Percentiles rank a stretch among this genome's conserved stretches.
phyloP scores from a whole-genome alignment of 2,329 filamentous ascomycete species.

The Colletotrichum tropicicola region DNA sequence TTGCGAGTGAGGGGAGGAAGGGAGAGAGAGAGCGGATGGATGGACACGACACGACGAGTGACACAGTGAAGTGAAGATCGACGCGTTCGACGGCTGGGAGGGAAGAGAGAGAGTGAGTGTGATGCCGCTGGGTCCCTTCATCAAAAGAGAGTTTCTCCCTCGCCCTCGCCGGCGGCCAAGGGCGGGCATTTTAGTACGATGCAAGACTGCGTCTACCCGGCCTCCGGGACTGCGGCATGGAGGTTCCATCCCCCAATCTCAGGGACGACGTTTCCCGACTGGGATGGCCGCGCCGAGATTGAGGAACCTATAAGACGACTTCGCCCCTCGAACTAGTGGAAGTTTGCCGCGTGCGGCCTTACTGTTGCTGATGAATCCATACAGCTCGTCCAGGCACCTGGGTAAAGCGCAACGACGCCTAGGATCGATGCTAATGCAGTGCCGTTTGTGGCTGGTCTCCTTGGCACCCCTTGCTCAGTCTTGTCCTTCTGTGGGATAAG shows the following conservation, averaged over 20 bases:
- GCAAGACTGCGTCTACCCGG: not conserved
- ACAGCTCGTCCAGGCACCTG: not conserved
- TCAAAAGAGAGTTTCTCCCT: slow-evolving; percentile 1
- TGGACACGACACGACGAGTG: not conserved
- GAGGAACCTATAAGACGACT: slow-evolving; percentile 6
- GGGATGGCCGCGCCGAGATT: slow-evolving; percentile 5
- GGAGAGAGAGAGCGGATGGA: not conserved
- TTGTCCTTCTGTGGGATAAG: not conserved
- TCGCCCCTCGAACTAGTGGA: slow-evolving; percentile 21
- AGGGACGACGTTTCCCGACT: slow-evolving; percentile 10
- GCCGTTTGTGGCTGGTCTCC: not conserved
- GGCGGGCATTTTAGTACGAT: slow-evolving; percentile 18
- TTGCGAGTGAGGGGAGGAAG: not conserved
- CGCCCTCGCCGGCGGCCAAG: not conserved
- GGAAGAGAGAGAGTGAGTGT: not conserved
- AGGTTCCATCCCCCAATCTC: not conserved
- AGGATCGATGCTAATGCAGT: not conserved
- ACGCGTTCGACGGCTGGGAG: slow-evolving; percentile 5
- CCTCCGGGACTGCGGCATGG: slow-evolving; percentile 1
- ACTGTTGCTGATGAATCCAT: slow-evolving; percentile 15
- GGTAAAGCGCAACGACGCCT: not conserved
- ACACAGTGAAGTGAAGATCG: slow-evolving; percentile 7
- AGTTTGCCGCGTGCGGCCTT: not conserved
- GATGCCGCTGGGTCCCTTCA: slow-evolving; percentile 8
- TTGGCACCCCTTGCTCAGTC: not conserved